Percentiles rank a stretch among this genome's conserved stretches.
These are phyloP conservation scores for Wallemia hederae DNA, from an alignment of 1,284 basidiomycete genomes.

Conservation along the genomic window DNA sequence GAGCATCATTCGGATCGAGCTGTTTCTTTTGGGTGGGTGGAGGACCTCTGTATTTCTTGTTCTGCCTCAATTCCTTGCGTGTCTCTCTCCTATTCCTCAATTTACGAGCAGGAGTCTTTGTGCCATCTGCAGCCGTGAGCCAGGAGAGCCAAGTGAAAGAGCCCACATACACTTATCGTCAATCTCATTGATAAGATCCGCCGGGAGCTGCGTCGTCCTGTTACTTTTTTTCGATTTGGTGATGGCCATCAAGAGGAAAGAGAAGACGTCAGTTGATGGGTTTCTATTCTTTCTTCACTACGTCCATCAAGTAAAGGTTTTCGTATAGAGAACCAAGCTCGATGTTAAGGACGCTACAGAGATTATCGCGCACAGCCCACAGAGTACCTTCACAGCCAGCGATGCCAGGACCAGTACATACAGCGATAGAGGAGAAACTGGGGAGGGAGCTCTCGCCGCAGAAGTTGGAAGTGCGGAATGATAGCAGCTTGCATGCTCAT, in stretches of 20 bases:
- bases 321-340: too few species aligned
- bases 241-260: too few species aligned
- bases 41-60: background rate
- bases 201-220: background rate
- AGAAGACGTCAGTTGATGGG: too few species aligned
- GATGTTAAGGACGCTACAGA: background rate
- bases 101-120: background rate
- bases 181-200: conserved; percentile 1
- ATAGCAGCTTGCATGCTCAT: background rate
- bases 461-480: background rate
- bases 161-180: background rate
- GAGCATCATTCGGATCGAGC: background rate
- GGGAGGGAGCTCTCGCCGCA: background rate
- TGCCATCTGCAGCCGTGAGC: background rate
- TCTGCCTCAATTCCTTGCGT: background rate
- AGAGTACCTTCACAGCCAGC: background rate
- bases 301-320: too few species aligned
- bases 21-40: background rate
- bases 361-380: background rate
- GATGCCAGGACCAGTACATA: background rate
- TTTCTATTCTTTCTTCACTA: too few species aligned
- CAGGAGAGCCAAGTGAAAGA: background rate
- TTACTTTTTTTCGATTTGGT: background rate
- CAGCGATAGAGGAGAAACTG: background rate
- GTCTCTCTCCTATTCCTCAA: background rate